Evolutionary conservation across 2,329 filamentous ascomycete species (phyloP), one percentile per base, ranked within the genome.

Genomic region (Aspergillus sp.): DNA sequence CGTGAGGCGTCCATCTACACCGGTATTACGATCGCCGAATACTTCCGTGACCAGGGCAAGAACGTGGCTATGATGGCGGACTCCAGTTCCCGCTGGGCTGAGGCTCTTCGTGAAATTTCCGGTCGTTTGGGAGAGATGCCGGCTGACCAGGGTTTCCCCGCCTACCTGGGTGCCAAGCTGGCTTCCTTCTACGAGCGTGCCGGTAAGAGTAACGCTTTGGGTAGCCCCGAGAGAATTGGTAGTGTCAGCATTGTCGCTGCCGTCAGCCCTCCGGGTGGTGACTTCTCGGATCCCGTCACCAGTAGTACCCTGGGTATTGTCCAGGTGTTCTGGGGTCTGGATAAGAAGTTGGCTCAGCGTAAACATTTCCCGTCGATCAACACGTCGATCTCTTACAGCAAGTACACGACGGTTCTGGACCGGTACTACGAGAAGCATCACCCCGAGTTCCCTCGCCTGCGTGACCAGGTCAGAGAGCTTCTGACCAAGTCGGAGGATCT

Each of bases 321-420:
- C 72, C 95, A 99, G 78, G 95, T 99, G 69, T 99, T 99, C 83
- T 99, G 95, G 95, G 95, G 95, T 85, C 86, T 98, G 54, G 95
- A 99, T 84, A 98, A 99, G 89, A 98, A 98, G 84, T 89, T 99
- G 62, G 95, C 95, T 21, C 95, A 98, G 82, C 89, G 95, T 72
- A 99, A 99, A 83, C 95, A 99, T 80, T 99, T 99, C 85, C 95
- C 95, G 5, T 97, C 93, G 32, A 93, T 99, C 83, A 99, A 99
- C 84, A 98, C 95, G 8, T 87, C 88, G 19, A 82, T 91, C 68
- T 96, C 92, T 67, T 99, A 99, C 87, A 94, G 89, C 85, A 99
- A 99, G 83, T 99, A 99, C 83, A 96, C 89, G 49, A 88, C 77
- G 62, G 84, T 91, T 44, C 86, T 99, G 56, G 92, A 98, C 81